phyloP scores from a whole-genome alignment of 2,329 filamentous ascomycete species.

The Geosmithia flava region DNA sequence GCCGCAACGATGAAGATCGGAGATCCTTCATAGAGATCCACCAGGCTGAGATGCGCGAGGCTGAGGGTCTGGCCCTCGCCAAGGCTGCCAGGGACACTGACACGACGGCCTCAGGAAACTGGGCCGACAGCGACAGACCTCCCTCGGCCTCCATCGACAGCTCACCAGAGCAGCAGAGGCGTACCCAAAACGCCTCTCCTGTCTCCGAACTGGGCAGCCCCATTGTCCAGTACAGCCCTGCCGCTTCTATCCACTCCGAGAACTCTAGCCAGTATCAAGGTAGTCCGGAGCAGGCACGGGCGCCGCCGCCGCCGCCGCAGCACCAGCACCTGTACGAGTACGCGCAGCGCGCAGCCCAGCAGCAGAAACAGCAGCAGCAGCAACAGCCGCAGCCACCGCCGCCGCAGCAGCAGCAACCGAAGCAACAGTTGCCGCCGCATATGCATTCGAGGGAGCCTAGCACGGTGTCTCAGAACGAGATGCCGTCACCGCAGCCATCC shows the following conservation, averaged over 20 bases:
- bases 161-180: slow-evolving; percentile 7
- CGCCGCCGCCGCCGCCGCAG: slow-evolving; percentile 2
- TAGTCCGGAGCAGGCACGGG: not conserved
- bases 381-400: not conserved
- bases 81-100: slow-evolving; percentile 25
- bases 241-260: slow-evolving; percentile 20
- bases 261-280: slow-evolving; percentile 14
- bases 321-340: slow-evolving; percentile 10
- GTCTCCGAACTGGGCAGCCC: slow-evolving; percentile 11
- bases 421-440: not conserved
- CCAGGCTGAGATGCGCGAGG: slow-evolving; percentile 47
- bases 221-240: slow-evolving; percentile 26
- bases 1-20: slow-evolving; percentile 36
- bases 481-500: not conserved
- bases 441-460: not conserved
- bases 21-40: slow-evolving; percentile 46
- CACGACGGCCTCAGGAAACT: slow-evolving; percentile 17
- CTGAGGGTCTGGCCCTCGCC: slow-evolving; percentile 46
- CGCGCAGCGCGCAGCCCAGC: not conserved
- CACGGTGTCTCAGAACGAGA: not conserved
- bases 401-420: slow-evolving; percentile 6
- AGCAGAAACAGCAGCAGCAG: slow-evolving; percentile 3
- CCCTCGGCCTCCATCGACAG: slow-evolving; percentile 7
- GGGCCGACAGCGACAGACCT: slow-evolving; percentile 14
- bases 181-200: slow-evolving; percentile 15